Percentiles rank a stretch among this genome's conserved stretches.
These are phyloP conservation scores for Penicillium decumbens DNA, from an alignment of 2,329 filamentous ascomycete genomes.

Conservation along the genomic window DNA sequence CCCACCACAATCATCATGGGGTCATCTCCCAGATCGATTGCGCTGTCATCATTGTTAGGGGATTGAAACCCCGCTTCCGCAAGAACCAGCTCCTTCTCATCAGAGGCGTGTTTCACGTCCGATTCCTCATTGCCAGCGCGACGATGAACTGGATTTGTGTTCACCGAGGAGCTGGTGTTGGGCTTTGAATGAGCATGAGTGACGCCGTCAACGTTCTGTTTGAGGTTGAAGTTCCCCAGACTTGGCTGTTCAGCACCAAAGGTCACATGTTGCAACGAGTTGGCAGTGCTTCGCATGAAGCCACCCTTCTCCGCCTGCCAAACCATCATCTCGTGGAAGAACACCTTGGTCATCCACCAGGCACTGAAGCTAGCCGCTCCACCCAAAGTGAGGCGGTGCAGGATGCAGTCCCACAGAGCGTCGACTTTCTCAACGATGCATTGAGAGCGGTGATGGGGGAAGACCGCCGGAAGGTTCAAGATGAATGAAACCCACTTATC, in stretches of 20 bases:
- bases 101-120: constrained; percentile 19
- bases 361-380: constrained; percentile 47
- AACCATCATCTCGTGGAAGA: constrained; percentile 88
- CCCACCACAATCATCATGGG: constrained; percentile 40
- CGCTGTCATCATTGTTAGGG: constrained; percentile 62
- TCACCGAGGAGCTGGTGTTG: constrained; percentile 14
- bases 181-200: constrained; percentile 20
- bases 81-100: constrained; percentile 45
- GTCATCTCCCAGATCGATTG: constrained; percentile 60
- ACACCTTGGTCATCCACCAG: constrained; percentile 77
- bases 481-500: constrained; percentile 47
- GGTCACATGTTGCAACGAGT: constrained; percentile 28
- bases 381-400: constrained; percentile 43
- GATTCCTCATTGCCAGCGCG: constrained; percentile 16
- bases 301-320: constrained; percentile 88
- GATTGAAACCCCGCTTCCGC: constrained; percentile 37
- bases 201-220: constrained; percentile 16
- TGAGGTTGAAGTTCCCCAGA: constrained; percentile 21
- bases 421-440: constrained; percentile 45
- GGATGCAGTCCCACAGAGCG: constrained; percentile 42
- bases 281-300: constrained; percentile 61
- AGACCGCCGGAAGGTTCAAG: constrained; percentile 37
- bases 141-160: constrained; percentile 15
- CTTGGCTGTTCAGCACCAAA: constrained; percentile 23
- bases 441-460: constrained; percentile 41